Evolutionary conservation across 2,329 filamentous ascomycete species (phyloP).

Genomic region (Aureobasidium sp.): DNA sequence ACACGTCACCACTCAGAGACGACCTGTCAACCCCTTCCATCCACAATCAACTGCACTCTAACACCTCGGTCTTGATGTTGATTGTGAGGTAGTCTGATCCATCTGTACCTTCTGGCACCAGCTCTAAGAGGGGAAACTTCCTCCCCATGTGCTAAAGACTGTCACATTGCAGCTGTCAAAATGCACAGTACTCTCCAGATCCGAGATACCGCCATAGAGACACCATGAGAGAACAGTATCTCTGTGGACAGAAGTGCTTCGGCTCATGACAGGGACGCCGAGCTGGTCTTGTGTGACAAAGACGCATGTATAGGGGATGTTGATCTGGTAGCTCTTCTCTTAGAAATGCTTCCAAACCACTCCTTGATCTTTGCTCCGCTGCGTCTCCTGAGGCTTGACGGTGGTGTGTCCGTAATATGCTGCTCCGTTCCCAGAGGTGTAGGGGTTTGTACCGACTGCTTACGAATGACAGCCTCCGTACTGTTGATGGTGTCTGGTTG

Average conservation of each 20-base stretch:
- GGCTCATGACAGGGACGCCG: background rate
- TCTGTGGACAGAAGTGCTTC: too few relatives aligned
- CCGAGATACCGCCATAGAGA: too few relatives aligned
- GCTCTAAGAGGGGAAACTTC: too few relatives aligned
- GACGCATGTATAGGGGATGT: background rate
- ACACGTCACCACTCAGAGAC: background rate
- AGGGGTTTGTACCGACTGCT: background rate
- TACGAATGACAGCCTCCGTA: background rate
- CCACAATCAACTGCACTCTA: background rate
- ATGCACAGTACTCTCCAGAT: too few relatives aligned
- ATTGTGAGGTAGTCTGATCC: background rate
- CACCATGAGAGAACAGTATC: too few relatives aligned
- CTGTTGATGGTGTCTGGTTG: background rate
- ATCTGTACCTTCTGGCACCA: background rate
- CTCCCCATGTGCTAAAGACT: too few relatives aligned
- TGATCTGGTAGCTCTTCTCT: constrained; percentile 4
- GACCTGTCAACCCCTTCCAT: background rate
- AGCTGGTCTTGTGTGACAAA: background rate
- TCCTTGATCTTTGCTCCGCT: constrained; percentile 24
- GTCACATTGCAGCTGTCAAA: too few relatives aligned
- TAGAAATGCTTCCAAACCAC: constrained; percentile 6
- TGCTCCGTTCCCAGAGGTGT: background rate
- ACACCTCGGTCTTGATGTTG: background rate
- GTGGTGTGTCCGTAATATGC: constrained; percentile 18
- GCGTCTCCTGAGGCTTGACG: constrained; percentile 44